Base-by-base conservation (phyloP, 805 yeast species). In the Yueomyces sp. region DNA sequence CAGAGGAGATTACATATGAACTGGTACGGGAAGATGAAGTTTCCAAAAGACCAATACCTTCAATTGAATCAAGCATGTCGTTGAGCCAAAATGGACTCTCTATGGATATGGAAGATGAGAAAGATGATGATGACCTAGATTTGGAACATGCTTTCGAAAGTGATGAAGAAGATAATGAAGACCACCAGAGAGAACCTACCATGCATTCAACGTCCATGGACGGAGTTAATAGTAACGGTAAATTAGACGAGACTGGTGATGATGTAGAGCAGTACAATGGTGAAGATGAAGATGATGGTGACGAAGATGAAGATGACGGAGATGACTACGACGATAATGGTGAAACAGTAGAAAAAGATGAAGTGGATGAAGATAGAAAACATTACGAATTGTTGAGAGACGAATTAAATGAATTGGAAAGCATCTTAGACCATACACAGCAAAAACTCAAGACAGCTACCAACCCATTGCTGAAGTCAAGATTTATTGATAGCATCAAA, bases 381-480 rank as follows among this genome's bases (percentile, higher is more conserved):
- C 85, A 85, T 59, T 70, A 71, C 51, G 87, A 84, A 54, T 70
- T 86, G 50, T 66, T 92, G 44, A 77, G 76, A 47, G 97, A 90
- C 62, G 96, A 88, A 60, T 79, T 92, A 45, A 65, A 70, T 5
- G 98, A 92, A 55, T 69, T 92, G 47, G 87, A 84, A 57, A 54
- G 72, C 12, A 87, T 90, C 0, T 81, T 92, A 42, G 76, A 72
- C 44, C 81, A 79, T 53, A 88, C 90, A 55, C 77, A 76, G 58
- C 70, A 70, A 40, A 87, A 84, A 53, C 74, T 85, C 41, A 76
- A 72, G 26, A 78, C 79, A 50, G 87, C 88, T 19, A 69, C 78
- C 3, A 86, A 86, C 57, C 88, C 90, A 52, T 81, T 90, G 64
- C 72, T 92, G 76, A 78, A 81, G 56, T 83, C 81, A 61, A 80